phyloP scores from a whole-genome alignment of 768 basidiomycete genomes.

The Flagelloscypha sp. region DNA sequence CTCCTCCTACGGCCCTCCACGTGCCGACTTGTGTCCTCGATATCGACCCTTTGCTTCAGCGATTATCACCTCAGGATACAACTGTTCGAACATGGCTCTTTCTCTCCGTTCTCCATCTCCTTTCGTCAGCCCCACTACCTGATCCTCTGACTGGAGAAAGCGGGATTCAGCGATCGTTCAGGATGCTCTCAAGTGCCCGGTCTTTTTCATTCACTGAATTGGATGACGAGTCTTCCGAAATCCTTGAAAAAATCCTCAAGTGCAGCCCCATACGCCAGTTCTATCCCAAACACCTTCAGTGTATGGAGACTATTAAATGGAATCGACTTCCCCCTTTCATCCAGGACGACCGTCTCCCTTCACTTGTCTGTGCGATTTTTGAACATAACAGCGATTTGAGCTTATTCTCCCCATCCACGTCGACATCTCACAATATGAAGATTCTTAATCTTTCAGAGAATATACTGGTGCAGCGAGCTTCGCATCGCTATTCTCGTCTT shows the following conservation, averaged over 20 bases:
- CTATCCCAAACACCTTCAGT: constrained; percentile 1
- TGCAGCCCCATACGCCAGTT: background rate
- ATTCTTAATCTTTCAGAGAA: too few relatives aligned
- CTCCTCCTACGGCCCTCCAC: background rate
- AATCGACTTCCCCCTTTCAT: background rate
- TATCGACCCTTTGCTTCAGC: constrained; percentile 24
- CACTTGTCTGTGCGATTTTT: too few relatives aligned
- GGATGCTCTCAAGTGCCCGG: constrained; percentile 7
- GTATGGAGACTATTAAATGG: background rate
- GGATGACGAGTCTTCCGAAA: background rate
- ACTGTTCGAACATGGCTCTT: constrained; percentile 10
- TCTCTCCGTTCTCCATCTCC: constrained; percentile 12
- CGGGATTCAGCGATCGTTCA: constrained; percentile 14
- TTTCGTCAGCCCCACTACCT: constrained; percentile 15
- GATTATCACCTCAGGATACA: too few relatives aligned
- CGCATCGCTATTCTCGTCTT: too few relatives aligned
- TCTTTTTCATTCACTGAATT: constrained; percentile 12
- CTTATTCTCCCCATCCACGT: too few relatives aligned
- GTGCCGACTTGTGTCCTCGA: constrained; percentile 18
- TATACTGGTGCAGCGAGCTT: too few relatives aligned
- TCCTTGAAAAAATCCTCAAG: background rate
- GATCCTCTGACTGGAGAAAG: constrained; percentile 16
- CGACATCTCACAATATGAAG: too few relatives aligned
- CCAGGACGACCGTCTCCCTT: too few relatives aligned
- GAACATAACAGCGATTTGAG: too few relatives aligned